These are phyloP conservation scores for Eudorina sp. DNA, from an alignment of 139 green algal genomes.

Conservation along the genomic window DNA sequence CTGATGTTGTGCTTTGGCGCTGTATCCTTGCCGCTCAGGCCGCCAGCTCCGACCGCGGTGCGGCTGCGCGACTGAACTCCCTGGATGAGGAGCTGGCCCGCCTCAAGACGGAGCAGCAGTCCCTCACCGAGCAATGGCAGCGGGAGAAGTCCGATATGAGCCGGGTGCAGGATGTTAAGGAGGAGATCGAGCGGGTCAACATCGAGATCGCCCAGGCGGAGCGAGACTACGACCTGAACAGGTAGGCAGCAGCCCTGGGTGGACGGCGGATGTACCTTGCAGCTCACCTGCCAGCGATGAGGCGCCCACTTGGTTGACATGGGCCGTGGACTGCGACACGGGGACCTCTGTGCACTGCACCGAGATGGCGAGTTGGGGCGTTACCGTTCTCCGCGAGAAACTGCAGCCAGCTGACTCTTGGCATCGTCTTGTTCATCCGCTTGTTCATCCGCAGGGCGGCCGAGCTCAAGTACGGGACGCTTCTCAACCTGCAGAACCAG, in stretches of 20 bases:
- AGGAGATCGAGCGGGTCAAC: conserved; percentile 96
- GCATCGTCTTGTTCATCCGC: not conserved
- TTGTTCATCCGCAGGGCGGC: conserved; percentile 74
- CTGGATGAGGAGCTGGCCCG: conserved; percentile 86
- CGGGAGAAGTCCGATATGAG: conserved; percentile 87
- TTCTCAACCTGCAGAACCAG: conserved; percentile 91
- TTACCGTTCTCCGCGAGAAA: too few species aligned
- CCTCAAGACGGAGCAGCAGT: conserved; percentile 86
- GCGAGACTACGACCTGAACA: conserved; percentile 96
- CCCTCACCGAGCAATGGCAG: conserved; percentile 86
- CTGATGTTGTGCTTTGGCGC: too few species aligned
- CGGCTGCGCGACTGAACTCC: conserved; percentile 73
- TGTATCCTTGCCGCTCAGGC: conserved; percentile 64
- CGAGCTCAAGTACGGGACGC: conserved; percentile 98
- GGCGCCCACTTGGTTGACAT: too few species aligned
- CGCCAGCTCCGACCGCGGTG: conserved; percentile 72
- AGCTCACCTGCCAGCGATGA: too few species aligned
- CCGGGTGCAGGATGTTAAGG: conserved; percentile 87
- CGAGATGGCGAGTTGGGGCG: too few species aligned
- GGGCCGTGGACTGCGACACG: too few species aligned
- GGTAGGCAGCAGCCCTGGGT: conserved; percentile 52
- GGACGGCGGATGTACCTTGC: too few species aligned
- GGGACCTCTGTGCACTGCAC: too few species aligned
- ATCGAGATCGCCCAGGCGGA: conserved; percentile 86
- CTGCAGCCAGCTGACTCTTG: too few species aligned